These are phyloP conservation scores for Musa balbisiana DNA, from an alignment of 202 grass and related monocot species.

Conservation along the genomic window DNA sequence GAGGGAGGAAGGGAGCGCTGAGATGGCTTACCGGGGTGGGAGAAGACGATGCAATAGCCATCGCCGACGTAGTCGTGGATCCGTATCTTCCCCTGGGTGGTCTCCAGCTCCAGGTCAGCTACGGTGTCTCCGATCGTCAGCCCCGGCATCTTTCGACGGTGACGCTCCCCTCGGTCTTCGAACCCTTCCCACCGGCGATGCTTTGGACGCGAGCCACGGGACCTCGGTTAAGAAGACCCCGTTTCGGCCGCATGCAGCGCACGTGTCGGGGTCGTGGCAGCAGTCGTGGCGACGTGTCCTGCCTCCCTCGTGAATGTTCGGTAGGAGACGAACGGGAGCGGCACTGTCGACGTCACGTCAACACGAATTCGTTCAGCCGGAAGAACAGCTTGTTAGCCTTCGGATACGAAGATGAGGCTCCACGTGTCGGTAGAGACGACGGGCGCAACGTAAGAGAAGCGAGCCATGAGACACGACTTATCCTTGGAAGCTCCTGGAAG, in stretches of 20 bases:
- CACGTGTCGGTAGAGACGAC: no score
- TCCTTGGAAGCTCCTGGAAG: no score
- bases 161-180: no score
- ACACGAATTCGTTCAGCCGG: no score
- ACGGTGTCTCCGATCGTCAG: constrained; percentile 83
- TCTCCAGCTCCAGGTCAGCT: constrained; percentile 72
- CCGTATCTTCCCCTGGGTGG: constrained; percentile 66
- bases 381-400: no score
- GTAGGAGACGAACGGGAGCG: neutral
- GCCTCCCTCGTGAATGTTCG: neutral
- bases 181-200: no score
- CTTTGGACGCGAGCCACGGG: neutral
- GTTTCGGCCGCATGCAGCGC: constrained; percentile 32
- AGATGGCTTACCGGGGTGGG: constrained; percentile 48
- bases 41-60: constrained; percentile 73
- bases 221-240: constrained; percentile 18
- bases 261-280: constrained; percentile 21
- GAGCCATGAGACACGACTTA: no score
- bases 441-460: no score
- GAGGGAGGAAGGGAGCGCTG: no score
- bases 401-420: no score
- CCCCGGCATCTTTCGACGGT: constrained; percentile 40
- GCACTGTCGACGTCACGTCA: neutral
- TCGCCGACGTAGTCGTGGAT: constrained; percentile 64
- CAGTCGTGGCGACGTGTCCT: neutral